Evolutionary conservation across 352 stramenopile genomes (phyloP).

Genomic region (Plasmopara viticola): DNA sequence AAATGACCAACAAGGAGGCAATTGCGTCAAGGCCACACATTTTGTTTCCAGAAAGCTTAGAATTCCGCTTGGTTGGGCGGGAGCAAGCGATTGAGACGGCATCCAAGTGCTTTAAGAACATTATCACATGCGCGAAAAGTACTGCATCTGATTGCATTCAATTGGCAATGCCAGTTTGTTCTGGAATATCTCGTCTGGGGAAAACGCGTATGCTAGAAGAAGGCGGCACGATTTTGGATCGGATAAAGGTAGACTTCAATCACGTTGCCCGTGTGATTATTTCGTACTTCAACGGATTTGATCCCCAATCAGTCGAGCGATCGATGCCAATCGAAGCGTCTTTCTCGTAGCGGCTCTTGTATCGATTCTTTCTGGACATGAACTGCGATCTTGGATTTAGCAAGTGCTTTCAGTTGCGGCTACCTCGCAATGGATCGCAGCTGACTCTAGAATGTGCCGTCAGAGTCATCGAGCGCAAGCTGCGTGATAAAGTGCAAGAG

Average conservation of each 20-base stretch:
- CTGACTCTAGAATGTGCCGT: no score
- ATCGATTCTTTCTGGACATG: no score
- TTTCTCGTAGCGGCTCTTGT: no score
- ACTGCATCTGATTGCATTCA: conserved; percentile 11
- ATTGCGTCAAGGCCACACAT: conserved; percentile 4
- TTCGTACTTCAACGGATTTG: conserved; percentile 13
- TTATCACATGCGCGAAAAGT: conserved; percentile 1
- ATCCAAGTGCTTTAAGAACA: conserved; percentile 8
- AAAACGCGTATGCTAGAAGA: conserved; percentile 35
- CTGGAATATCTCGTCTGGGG: conserved; percentile 29
- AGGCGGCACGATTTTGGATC: conserved; percentile 20
- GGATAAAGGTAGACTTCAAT: conserved; percentile 14
- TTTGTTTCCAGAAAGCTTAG: conserved; percentile 7
- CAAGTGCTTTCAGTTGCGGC: no score
- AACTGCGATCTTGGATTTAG: no score
- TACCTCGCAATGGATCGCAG: no score
- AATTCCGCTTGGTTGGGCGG: conserved; percentile 15
- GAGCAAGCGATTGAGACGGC: no score
- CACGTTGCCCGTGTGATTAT: conserved; percentile 24
- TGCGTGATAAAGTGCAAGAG: no score
- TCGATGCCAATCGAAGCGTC: not conserved
- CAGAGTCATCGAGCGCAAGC: no score
- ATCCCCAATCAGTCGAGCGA: conserved; percentile 11
- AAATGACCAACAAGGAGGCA: conserved; percentile 12
- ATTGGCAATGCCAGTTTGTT: conserved; percentile 22